phyloP scores from a whole-genome alignment of 352 stramenopile genomes.

The Phytophthora gonapodyides region DNA sequence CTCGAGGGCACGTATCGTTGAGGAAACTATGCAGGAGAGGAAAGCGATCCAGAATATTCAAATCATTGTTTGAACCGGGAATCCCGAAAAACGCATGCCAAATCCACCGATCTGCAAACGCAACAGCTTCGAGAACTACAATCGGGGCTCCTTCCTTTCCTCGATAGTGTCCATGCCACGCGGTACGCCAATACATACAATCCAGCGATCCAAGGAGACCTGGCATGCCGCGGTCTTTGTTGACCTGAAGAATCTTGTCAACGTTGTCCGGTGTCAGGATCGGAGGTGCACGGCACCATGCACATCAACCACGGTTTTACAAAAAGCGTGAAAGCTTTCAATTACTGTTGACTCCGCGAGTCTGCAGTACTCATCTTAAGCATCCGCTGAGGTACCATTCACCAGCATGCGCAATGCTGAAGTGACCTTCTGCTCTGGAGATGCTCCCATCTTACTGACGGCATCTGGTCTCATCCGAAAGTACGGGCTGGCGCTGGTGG shows the following conservation, averaged over 20 bases:
- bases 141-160: conserved; percentile 5
- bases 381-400: conserved; percentile 2
- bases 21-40: conserved; percentile 2
- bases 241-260: neutral
- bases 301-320: neutral
- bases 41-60: conserved; percentile 1
- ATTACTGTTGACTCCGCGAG: neutral
- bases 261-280: neutral
- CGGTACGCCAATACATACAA: neutral
- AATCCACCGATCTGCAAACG: neutral
- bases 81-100: neutral
- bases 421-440: too few relatives aligned
- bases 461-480: too few relatives aligned
- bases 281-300: neutral
- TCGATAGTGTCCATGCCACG: neutral
- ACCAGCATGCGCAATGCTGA: too few relatives aligned
- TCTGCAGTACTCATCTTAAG: conserved; percentile 4
- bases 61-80: conserved; percentile 3
- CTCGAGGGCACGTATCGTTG: neutral
- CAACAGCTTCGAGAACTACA: neutral
- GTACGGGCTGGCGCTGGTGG: too few relatives aligned
- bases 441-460: too few relatives aligned
- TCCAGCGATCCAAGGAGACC: neutral
- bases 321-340: neutral
- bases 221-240: conserved; percentile 1